phyloP scores from a whole-genome alignment of 768 basidiomycete species.

The Holtermanniella nyarrowii region DNA sequence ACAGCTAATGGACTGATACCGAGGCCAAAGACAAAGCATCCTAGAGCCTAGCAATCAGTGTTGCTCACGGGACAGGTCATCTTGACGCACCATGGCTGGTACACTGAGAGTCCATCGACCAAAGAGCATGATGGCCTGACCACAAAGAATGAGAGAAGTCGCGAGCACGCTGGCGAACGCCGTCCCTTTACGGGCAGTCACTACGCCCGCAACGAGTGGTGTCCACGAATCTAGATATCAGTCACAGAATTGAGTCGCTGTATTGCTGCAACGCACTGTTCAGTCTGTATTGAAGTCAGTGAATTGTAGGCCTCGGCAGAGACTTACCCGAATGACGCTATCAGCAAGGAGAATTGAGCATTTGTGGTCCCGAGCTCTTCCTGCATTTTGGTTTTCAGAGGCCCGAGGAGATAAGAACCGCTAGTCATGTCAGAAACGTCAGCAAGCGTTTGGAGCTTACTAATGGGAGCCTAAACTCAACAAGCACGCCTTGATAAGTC shows the following conservation, averaged over 20 bases:
- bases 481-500: background rate
- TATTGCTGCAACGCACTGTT: background rate
- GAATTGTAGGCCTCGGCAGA: background rate
- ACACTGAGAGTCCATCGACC: slow-evolving; percentile 56
- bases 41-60: slow-evolving; percentile 42
- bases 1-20: slow-evolving; percentile 72
- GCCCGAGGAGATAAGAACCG: slow-evolving; percentile 63
- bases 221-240: slow-evolving; percentile 65
- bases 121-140: slow-evolving; percentile 56
- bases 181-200: slow-evolving; percentile 20
- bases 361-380: slow-evolving; percentile 59
- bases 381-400: slow-evolving; percentile 49
- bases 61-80: too few species aligned
- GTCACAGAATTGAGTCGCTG: too few species aligned
- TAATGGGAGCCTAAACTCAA: slow-evolving; percentile 1
- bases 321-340: slow-evolving; percentile 65
- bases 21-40: slow-evolving; percentile 68
- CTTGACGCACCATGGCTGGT: slow-evolving; percentile 50
- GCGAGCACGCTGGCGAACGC: slow-evolving; percentile 54
- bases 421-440: background rate
- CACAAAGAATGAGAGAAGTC: slow-evolving; percentile 61
- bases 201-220: slow-evolving; percentile 63
- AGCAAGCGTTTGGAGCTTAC: too few species aligned
- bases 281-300: background rate
- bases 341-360: slow-evolving; percentile 64